Base-by-base conservation (phyloP, 2,329 filamentous ascomycete genomes). In the Leptodontidium sp. region DNA sequence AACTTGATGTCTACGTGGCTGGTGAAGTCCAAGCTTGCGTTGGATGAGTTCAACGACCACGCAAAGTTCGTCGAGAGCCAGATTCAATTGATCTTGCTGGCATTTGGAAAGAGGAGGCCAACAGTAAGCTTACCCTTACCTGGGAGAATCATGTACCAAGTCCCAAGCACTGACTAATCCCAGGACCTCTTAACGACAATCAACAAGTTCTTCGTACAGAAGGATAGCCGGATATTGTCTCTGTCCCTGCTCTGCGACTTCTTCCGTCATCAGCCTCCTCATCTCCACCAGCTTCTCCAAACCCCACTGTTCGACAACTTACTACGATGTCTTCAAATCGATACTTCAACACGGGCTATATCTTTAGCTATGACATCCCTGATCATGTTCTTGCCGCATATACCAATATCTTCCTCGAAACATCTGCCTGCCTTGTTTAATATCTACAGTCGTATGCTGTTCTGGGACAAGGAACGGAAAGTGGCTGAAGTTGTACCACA, bases 381-480 rank as follows among this genome's bases (percentile, higher is more conserved):
- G 68, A 90, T 93, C 72, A 96, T 96, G 93, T 88, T 95, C 35
- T 79, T 96, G 61, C 93, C 93, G 1, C 92, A 94, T 76, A 92
- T 95, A 79, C 92, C 92, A 0, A 90, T 87, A 73, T 90, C 90
- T 2, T 81, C 94, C 15, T 88, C 89, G 1, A 85, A 87, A 0
- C 86, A 91, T 76, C 83, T 96, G 6, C 90, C 92, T 38, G 87
- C 88, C 24, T 82, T 96, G 21, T 96, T 95, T 84, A 90, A 94
- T 70, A 90, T 96, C 64, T 96, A 96, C 78, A 91, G 90, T 65
- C 85, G 93, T 61, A 80, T 95, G 55, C 81, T 96, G 0, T 96
- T 94, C 76, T 96, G 93, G 92, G 90, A 94, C 57, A 70, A 75
- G 53, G 76, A 79, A 52, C 72, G 76, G 47, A 70, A 69, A 50